phyloP scores from a whole-genome alignment of 345 rosid species.

The Barbarea vulgaris region DNA sequence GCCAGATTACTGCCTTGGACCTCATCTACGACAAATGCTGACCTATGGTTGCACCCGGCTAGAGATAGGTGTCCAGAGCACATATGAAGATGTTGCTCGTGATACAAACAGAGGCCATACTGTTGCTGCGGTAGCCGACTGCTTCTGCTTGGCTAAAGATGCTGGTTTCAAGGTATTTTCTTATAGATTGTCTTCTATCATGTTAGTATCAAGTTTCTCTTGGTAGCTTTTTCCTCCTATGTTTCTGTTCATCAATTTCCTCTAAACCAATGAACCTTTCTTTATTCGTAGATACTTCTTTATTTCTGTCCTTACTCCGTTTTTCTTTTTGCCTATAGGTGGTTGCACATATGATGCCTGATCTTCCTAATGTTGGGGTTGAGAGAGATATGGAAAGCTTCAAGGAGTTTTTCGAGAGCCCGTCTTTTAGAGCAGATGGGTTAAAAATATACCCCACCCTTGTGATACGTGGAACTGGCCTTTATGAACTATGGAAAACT shows the following conservation, averaged over 20 bases:
- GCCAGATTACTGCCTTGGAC: conserved; percentile 98
- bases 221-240: conserved; percentile 20
- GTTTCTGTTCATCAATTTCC: conserved; percentile 8
- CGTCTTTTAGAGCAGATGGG: conserved; percentile 94
- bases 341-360: conserved; percentile 99
- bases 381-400: conserved; percentile 98
- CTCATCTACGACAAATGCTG: conserved; percentile 97
- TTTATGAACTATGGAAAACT: conserved; percentile 97
- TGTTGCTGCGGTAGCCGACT: conserved; percentile 97
- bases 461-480: conserved; percentile 98
- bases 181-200: background rate
- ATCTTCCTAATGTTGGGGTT: conserved; percentile 98
- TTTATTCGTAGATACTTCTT: background rate
- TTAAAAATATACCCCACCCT: conserved; percentile 98
- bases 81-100: conserved; percentile 97
- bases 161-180: conserved; percentile 90
- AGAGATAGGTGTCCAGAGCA: conserved; percentile 99
- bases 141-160: conserved; percentile 97
- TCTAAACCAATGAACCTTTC: background rate
- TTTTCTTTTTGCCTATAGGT: conserved; percentile 52
- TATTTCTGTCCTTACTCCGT: background rate
- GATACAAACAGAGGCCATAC: conserved; percentile 99
- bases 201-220: conserved; percentile 11
- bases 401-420: conserved; percentile 94
- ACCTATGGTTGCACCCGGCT: conserved; percentile 92